Evolutionary conservation across 2,329 filamentous ascomycete species (phyloP), one percentile per base, ranked within the genome.

Genomic region (Penicillium sp.): DNA sequence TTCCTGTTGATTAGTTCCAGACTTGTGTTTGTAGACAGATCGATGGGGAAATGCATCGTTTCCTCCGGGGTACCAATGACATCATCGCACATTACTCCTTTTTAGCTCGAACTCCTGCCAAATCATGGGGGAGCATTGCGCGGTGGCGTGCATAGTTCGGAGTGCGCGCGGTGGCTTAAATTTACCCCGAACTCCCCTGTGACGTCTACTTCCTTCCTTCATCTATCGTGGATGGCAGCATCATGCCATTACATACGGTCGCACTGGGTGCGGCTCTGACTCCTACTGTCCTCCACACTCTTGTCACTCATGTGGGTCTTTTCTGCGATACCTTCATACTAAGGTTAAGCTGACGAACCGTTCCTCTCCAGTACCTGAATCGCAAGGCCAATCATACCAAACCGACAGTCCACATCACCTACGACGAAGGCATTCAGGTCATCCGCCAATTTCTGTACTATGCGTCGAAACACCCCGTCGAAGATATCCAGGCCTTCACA

Each of bases 401-500:
- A 57, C 92, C 92, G 0, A 95, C 90, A 1, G 88, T 89, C 1
- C 90, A 95, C 69, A 85, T 99, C 50, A 92, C 91, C 47, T 99
- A 99, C 74, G 89, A 97, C 68, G 89, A 96, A 74, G 92, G 92
- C 33, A 81, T 99, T 13, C 84, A 90, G 58, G 80, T 99, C 45
- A 87, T 97, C 63, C 89, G 91, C 44, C 83, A 87, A 31, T 97
- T 99, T 71, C 81, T 99, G 31, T 73, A 82, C 38, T 94, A 91
- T 71, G 87, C 91, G 3, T 91, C 92, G 1, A 86, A 90, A 56
- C 90, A 96, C 69, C 91, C 90, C 0, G 87, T 99, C 63, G 94
- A 99, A 72, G 91, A 97, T 57, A 74, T 97, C 27, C 94, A 99
- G 67, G 84, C 86, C 3, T 97, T 97, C 69, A 96, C 92, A 0